A percentile compares a stretch with the other conserved stretches of the same genome.
phyloP scores from a whole-genome alignment of 371 early-diverging fungal species.

The Syncephalastrum racemosum region DNA sequence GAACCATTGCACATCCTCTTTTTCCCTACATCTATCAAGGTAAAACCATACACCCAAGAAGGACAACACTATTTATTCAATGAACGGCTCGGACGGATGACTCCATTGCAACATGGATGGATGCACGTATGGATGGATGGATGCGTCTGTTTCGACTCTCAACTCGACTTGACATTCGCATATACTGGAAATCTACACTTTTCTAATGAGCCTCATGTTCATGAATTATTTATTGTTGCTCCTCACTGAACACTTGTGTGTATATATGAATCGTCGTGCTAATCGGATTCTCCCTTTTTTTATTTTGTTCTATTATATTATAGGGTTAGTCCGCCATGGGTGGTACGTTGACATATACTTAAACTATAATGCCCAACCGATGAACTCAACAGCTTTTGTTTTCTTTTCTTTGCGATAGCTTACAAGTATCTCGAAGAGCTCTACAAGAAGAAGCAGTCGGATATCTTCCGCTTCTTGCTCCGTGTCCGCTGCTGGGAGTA shows the following conservation, averaged over 20 bases:
- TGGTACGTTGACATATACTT: conserved; percentile 18
- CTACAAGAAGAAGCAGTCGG: conserved; percentile 98
- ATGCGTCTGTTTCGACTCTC: conserved; percentile 3
- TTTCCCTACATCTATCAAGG: no score
- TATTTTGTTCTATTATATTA: background rate
- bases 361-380: background rate
- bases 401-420: conserved; percentile 36
- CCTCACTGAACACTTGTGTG: no score
- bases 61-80: no score
- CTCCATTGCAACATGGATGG: conserved; percentile 6
- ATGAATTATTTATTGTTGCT: no score
- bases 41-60: no score
- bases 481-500: conserved; percentile 99
- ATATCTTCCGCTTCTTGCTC: conserved; percentile 98
- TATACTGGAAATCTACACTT: background rate
- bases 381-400: background rate
- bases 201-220: no score
- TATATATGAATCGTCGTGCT: no score
- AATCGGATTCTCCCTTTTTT: background rate
- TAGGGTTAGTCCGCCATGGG: conserved; percentile 22
- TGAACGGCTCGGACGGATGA: conserved; percentile 2
- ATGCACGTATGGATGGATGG: conserved; percentile 11
- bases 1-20: no score
- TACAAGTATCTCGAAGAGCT: conserved; percentile 98
- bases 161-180: background rate